phyloP scores from a whole-genome alignment of 371 early-diverging fungal species.

The Mucor ambiguus region DNA sequence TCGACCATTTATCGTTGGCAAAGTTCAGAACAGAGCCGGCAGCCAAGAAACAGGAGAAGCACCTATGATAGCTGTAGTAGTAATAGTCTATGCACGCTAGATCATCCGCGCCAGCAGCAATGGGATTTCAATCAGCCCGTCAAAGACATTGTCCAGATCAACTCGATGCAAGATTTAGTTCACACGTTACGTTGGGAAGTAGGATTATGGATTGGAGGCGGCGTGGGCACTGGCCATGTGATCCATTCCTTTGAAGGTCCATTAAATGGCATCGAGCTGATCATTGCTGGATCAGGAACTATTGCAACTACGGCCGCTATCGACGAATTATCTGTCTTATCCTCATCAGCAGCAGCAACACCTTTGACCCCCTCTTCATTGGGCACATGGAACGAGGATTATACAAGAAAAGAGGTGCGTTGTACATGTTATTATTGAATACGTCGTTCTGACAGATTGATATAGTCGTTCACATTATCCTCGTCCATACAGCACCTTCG shows the following conservation, averaged over 20 bases:
- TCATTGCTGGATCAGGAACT: conserved; percentile 27
- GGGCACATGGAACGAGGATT: background rate
- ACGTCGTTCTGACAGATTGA: background rate
- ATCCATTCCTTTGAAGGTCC: conserved; percentile 29
- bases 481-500: background rate
- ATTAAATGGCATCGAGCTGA: conserved; percentile 19
- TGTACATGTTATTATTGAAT: background rate
- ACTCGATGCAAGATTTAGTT: conserved; percentile 2
- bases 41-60: background rate
- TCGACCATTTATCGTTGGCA: conserved; percentile 12
- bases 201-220: conserved; percentile 25
- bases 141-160: background rate
- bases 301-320: background rate
- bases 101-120: conserved; percentile 4
- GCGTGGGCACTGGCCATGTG: conserved; percentile 22
- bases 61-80: background rate
- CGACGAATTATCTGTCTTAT: background rate
- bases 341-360: background rate
- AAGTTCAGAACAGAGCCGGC: conserved; percentile 15
- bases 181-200: conserved; percentile 19
- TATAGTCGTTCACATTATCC: background rate
- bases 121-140: background rate
- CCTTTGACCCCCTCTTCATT: background rate
- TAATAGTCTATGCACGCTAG: background rate
- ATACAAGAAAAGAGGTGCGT: background rate